A percentile compares a stretch with the other conserved stretches of the same genome.
Evolutionary conservation across 1,284 basidiomycete genomes (phyloP).

Genomic region (Fomitopsis pinicola): DNA sequence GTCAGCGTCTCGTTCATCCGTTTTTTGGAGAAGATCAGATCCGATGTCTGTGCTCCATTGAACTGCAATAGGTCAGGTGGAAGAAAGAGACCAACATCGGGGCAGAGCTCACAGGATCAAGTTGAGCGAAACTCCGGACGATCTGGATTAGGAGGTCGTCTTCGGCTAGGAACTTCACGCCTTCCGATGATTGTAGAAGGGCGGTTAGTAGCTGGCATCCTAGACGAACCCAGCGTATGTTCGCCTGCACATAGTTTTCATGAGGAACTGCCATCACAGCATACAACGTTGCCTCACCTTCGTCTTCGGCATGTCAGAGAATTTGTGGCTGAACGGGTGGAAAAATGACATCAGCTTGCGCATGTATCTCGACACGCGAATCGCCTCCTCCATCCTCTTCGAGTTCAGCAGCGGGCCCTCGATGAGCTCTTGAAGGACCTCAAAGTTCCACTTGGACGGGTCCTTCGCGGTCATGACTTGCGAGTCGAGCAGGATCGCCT

Average conservation of each 20-base stretch:
- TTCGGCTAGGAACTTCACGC: conserved; percentile 80
- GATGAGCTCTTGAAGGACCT: conserved; percentile 83
- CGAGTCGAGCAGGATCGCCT: conserved; percentile 69
- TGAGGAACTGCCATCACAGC: neutral
- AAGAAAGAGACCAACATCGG: neutral
- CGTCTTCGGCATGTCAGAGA: conserved; percentile 76
- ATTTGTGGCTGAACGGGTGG: conserved; percentile 85
- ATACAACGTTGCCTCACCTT: conserved; percentile 44
- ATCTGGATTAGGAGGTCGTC: conserved; percentile 88
- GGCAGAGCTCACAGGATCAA: conserved; percentile 73
- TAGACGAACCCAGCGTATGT: conserved; percentile 79
- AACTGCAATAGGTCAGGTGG: conserved; percentile 32
- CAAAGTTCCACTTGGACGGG: conserved; percentile 90
- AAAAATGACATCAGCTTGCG: conserved; percentile 88
- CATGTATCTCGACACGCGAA: conserved; percentile 87
- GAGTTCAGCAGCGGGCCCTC: conserved; percentile 92
- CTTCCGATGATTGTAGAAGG: conserved; percentile 81
- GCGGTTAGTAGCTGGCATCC: conserved; percentile 83
- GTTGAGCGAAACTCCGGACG: conserved; percentile 83
- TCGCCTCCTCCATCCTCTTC: conserved; percentile 93
- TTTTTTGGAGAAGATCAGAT: conserved; percentile 85
- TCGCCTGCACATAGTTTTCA: conserved; percentile 44
- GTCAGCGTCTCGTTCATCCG: conserved; percentile 83
- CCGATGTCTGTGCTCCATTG: conserved; percentile 61
- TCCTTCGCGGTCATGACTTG: conserved; percentile 89